Evolutionary conservation across 768 basidiomycete genomes (phyloP).

Genomic region (Boletus reticuloceps): DNA sequence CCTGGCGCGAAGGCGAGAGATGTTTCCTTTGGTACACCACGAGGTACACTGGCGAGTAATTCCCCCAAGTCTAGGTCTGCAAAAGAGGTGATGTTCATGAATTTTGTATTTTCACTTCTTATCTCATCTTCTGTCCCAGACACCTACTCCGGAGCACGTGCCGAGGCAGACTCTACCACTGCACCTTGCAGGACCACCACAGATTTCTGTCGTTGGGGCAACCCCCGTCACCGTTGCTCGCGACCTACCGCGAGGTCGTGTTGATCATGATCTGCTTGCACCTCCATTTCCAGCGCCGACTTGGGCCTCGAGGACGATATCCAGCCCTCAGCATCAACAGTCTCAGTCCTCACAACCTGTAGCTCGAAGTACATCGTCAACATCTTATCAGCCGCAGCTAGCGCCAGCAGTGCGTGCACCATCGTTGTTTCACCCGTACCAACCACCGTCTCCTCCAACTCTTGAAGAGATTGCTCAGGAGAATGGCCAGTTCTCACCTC

Average conservation of each 20-base stretch:
- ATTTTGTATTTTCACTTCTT: neutral
- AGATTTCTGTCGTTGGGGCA: conserved; percentile 31
- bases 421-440: conserved; percentile 25
- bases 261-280: conserved; percentile 25
- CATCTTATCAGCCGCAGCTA: conserved; percentile 17
- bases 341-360: conserved; percentile 10
- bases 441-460: conserved; percentile 17
- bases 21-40: conserved; percentile 17
- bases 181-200: conserved; percentile 20
- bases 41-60: conserved; percentile 17
- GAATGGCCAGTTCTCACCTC: conserved; percentile 24
- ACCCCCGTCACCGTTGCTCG: conserved; percentile 20
- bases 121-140: conserved; percentile 15
- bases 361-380: conserved; percentile 6
- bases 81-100: conserved; percentile 25
- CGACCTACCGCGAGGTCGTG: conserved; percentile 23
- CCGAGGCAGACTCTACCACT: conserved; percentile 8
- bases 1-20: conserved; percentile 17
- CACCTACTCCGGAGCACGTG: conserved; percentile 20
- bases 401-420: conserved; percentile 10
- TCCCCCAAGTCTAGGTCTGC: conserved; percentile 21
- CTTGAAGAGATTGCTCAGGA: conserved; percentile 18
- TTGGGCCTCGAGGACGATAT: conserved; percentile 22
- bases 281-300: conserved; percentile 29
- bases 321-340: conserved; percentile 22